A percentile compares a stretch with the other conserved stretches of the same genome.
These are phyloP conservation scores for Apophysomyces sp. DNA, from an alignment of 371 early-diverging fungal species.

Conservation along the genomic window DNA sequence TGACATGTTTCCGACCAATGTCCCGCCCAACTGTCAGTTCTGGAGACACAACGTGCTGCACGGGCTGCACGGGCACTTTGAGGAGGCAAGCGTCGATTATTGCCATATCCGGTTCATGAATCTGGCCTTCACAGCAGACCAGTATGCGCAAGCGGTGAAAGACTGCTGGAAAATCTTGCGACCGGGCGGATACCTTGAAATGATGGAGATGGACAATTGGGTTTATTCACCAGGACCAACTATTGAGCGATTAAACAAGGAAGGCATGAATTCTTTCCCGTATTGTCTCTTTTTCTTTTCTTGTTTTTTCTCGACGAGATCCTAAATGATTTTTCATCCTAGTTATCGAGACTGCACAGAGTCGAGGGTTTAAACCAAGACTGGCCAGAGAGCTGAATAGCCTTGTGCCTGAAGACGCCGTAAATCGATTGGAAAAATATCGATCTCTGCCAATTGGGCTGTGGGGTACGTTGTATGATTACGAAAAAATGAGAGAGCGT, in stretches of 20 bases:
- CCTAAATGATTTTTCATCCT: not conserved
- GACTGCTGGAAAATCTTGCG: slow-evolving; percentile 30
- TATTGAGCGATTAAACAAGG: slow-evolving; percentile 22
- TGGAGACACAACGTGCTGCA: slow-evolving; percentile 22
- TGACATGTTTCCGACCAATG: slow-evolving; percentile 31
- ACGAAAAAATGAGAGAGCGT: not conserved
- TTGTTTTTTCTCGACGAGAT: not conserved
- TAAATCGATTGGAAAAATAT: slow-evolving; percentile 20
- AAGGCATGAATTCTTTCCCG: slow-evolving; percentile 13
- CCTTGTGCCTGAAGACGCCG: slow-evolving; percentile 16
- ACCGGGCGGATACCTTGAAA: slow-evolving; percentile 30
- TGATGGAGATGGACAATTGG: slow-evolving; percentile 29
- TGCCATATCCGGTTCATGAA: not conserved
- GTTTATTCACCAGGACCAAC: slow-evolving; percentile 31
- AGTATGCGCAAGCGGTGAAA: slow-evolving; percentile 25
- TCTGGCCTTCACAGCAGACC: slow-evolving; percentile 17
- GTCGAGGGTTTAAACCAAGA: slow-evolving; percentile 16
- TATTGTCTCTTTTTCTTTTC: not conserved
- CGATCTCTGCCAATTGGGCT: slow-evolving; percentile 8
- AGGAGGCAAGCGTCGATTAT: not conserved
- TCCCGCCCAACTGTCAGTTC: slow-evolving; percentile 30
- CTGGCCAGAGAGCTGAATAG: slow-evolving; percentile 10
- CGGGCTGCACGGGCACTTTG: slow-evolving; percentile 16
- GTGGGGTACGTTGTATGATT: slow-evolving; percentile 3
- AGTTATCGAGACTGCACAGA: slow-evolving; percentile 14